Base-by-base conservation (phyloP, 768 basidiomycete species). In the Trametes elegans region DNA sequence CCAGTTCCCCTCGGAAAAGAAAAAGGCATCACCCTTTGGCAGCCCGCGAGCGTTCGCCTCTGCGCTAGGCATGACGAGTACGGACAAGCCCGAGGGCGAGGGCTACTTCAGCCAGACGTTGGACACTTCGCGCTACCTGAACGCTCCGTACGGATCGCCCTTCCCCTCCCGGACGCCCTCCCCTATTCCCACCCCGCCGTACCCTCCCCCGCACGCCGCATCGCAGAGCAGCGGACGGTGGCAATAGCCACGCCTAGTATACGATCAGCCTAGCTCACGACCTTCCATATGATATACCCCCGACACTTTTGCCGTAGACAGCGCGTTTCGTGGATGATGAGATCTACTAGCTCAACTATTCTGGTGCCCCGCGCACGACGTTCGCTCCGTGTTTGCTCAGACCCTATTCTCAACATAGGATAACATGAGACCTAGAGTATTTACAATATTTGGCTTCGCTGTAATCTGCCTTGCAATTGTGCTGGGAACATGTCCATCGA, bases 21-120 rank as follows among this genome's bases (percentile, higher is more conserved):
- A 74, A 62, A 73, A 74, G 32, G 62, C 69, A 7, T 75, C 76
- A 21, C 73, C 79, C 5, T 80, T 80, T 58, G 77, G 75, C 19
- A 81, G 76, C 56, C 78, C 80, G 3, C 75, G 74, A 36, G 74
- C 73, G 19, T 71, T 82, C 54, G 78, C 80, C 9, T 75, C 74
- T 53, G 78, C 81, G 9, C 74, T 83, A 39, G 38, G 75, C 63
- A 7, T 73, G 63, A 51, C 58, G 18, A 50, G 52, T 28, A 51
- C 49, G 11, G 62, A 65, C 50, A 49, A 58, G 41, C 45, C 49
- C 23, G 42, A 63, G 60, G 27, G 32, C 45, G 67, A 68, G 34
- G 66, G 68, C 14, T 66, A 71, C 58, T 79, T 77, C 57, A 62
- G 64, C 4, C 69, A 75, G 63, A 79, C 70, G 66, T 61, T 68